Base-by-base conservation (phyloP, 2,329 filamentous ascomycete genomes). In the Tolypocladium ovalisporum region DNA sequence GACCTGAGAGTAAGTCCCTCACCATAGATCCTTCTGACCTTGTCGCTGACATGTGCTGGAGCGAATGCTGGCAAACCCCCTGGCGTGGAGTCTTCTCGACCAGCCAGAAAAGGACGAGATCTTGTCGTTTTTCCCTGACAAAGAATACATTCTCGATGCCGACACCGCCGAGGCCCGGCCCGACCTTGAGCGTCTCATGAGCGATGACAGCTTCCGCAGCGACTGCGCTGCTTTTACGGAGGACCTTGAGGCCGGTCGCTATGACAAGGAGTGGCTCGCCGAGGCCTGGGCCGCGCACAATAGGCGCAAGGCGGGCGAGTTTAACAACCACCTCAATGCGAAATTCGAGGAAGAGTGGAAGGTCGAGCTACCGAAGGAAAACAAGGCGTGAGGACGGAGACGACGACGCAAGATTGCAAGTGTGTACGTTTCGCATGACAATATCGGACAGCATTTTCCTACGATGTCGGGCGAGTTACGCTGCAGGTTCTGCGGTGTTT, bases 241-340 rank as follows among this genome's bases (percentile, higher is more conserved):
- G 37, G 71, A 79, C 60, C 67, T 84, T 22, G 61, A 65, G 6
- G 67, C 70, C 39, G 81, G 81, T 4, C 74, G 73, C 37, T 78
- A 82, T 58, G 79, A 83, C 61, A 72, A 74, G 1, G 72, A 74
- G 17, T 84, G 81, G 81, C 73, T 84, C 9, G 68, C 65, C 19
- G 71, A 77, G 57, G 81, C 81, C 1, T 82, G 77, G 71, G 65
- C 66, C 4, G 81, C 81, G 0, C 78, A 82, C 59, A 70, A 74
- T 56, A 71, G 73, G 63, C 76, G 80, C 57, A 71, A 69, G 54
- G 64, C 69, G 1, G 81, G 81, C 5, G 70, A 77, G 2, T 84
- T 81, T 59, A 75, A 82, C 58, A 73, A 75, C 4, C 76, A 73
- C 55, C 67, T 80, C 35, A 66, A 71, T 12, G 63, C 67, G 2